Base-by-base conservation (phyloP, 495 filamentous ascomycete species). In the Gamarada debralockiae region DNA sequence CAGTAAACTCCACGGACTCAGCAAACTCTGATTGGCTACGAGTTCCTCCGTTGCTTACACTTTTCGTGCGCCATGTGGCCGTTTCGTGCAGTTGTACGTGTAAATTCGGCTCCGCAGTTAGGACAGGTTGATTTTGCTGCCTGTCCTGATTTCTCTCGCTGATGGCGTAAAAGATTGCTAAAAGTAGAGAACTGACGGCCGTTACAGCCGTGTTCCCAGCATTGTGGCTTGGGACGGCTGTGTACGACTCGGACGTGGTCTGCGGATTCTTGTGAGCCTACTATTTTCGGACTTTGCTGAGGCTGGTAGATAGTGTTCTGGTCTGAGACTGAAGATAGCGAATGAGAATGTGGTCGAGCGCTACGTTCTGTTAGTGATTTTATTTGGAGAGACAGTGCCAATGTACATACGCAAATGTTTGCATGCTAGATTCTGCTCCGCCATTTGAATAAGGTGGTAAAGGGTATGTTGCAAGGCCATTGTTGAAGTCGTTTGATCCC, bases 131-230 rank as follows among this genome's bases (percentile, higher is more conserved):
- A 89, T 67, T 95, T 95, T 9, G 86, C 73, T 31, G 92, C 89
- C 15, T 87, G 89, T 8, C 91, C 91, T 1, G 89, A 92, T 65
- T 93, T 95, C 65, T 96, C 91, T n/a, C 91, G 81, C 64, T 96
- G 91, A 63, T 96, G 91, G 33, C 91, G 79, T 4, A 96, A 75
- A 0, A 96, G 79, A 65, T 96, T 96, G 81, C 90, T 95, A 65
- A 96, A 96, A 12, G 91, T 96, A 1, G 89, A 95, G 65, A 96
- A 96, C 60, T 93, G 86, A 14, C 91, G 84, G 23, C 91, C 91
- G 62, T 95, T 95, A 76, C 91, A 96, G 8, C 90, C 91, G 59
- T 96, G 91, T 42, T 96, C 91, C 88, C 88, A 96, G 69, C 91
- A 96, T 65, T 95, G 91, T 3, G 91, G 90, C 68, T 91, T 92